These are phyloP conservation scores for Phytophthora citricola DNA, from an alignment of 352 stramenopile species.

Conservation along the genomic window DNA sequence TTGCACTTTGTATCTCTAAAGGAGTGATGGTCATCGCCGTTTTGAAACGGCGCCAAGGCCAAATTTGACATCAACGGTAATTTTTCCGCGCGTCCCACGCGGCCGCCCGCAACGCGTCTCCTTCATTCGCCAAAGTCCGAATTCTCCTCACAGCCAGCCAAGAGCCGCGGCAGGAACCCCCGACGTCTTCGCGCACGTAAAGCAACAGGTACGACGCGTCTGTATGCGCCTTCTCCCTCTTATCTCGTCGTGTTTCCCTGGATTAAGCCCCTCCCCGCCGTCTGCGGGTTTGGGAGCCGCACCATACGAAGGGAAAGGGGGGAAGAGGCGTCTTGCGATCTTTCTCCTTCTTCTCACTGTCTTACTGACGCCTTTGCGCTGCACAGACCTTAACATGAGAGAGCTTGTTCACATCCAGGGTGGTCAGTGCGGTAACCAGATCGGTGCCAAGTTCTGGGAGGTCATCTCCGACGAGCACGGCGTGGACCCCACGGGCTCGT, in stretches of 20 bases:
- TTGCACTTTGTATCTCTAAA: constrained; percentile 22
- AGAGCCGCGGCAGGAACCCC: constrained; percentile 51
- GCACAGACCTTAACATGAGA: constrained; percentile 75
- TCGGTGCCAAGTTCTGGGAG: constrained; percentile 98
- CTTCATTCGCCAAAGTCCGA: constrained; percentile 90
- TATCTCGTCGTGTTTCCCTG: neutral
- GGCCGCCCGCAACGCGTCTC: constrained; percentile 33
- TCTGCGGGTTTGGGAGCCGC: neutral
- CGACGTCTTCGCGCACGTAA: constrained; percentile 36
- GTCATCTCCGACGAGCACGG: constrained; percentile 97
- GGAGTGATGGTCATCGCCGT: constrained; percentile 26
- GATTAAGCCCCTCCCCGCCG: neutral
- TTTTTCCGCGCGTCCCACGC: constrained; percentile 35
- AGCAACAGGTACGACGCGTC: constrained; percentile 50
- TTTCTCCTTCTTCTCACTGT: constrained; percentile 15
- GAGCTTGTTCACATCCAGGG: constrained; percentile 99
- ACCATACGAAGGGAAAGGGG: constrained; percentile 34
- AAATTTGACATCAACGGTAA: constrained; percentile 43
- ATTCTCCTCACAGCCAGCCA: constrained; percentile 80
- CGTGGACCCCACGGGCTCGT: constrained; percentile 92
- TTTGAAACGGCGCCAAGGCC: constrained; percentile 32
- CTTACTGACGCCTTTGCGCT: constrained; percentile 13
- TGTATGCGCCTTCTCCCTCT: neutral
- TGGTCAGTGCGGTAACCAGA: constrained; percentile 99
- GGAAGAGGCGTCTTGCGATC: constrained; percentile 22